A percentile compares a stretch with the other conserved stretches of the same genome.
phyloP scores from a whole-genome alignment of 2,329 filamentous ascomycete species.

The Exophiala sp. region DNA sequence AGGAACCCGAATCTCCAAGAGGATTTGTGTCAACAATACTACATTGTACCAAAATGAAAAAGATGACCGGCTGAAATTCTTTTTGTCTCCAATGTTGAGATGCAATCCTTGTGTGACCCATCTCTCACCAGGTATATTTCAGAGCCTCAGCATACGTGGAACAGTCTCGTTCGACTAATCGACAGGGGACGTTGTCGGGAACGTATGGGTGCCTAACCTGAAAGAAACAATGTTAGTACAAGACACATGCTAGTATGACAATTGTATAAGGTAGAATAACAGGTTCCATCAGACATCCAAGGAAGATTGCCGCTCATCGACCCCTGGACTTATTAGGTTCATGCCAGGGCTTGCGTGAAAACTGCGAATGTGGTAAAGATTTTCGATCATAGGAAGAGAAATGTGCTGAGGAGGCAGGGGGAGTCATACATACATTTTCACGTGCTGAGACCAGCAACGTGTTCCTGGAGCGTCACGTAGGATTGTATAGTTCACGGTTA shows the following conservation, averaged over 20 bases:
- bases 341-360: conserved; percentile 56
- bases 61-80: too few relatives aligned
- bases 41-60: too few relatives aligned
- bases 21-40: too few relatives aligned
- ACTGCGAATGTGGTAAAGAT: conserved; percentile 59
- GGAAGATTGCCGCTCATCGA: conserved; percentile 50
- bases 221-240: neutral
- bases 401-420: neutral
- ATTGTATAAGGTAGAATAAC: neutral
- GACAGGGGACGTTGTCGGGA: neutral
- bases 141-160: too few relatives aligned
- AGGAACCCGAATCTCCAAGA: too few relatives aligned
- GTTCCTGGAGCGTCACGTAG: neutral
- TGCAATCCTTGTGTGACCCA: too few relatives aligned
- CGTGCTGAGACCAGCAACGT: too few relatives aligned
- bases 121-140: too few relatives aligned
- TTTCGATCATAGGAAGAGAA: conserved; percentile 47
- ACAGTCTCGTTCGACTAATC: too few relatives aligned
- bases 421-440: conserved; percentile 11
- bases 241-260: neutral
- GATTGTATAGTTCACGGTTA: neutral
- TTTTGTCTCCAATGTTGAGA: too few relatives aligned
- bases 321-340: conserved; percentile 47
- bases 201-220: neutral
- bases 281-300: conserved; percentile 50